Evolutionary conservation across 768 basidiomycete species (phyloP), one percentile per base, ranked within the genome.

Genomic region (Gloeophyllum trabeum): DNA sequence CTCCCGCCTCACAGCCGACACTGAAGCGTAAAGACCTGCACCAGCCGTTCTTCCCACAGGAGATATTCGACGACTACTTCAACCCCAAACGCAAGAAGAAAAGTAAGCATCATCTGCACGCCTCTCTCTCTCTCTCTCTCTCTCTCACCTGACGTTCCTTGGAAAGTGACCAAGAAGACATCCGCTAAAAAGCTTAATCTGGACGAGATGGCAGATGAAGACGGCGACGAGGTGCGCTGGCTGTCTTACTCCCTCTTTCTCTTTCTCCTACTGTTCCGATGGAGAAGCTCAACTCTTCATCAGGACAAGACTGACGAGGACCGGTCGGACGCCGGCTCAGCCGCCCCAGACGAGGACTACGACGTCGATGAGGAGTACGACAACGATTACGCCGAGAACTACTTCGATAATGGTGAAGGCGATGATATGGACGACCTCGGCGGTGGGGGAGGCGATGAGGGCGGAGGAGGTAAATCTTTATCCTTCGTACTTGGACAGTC

Each of bases 361-460:
- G 87, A 89, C 48, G 83, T 85, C 18, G 83, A 89, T 24, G 89
- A 93, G 57, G 87, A 89, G 51, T 88, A 90, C 53, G 88, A 90
- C 59, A 89, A 91, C 49, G 88, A 91, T 48, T 91, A 91, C 47
- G 87, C 81, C 2, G 82, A 84, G 47, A 87, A 91, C 55, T 90
- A 91, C 67, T 91, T 91, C 55, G 87, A 91, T 57, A 89, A 88
- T 42, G 87, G 87, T 14, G 87, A 89, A 59, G 79, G 69, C 3
- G 87, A 90, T 41, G 84, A 90, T 52, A 59, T 73, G 42, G 88
- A 91, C 51, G 80, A 87, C 51, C 58, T 85, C 18, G 85, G 81
- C 4, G 87, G 73, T 6, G 81, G 76, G 0, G 81, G 70, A 6
- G 83, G 71, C 3, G 84, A 73, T 14, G 82, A 72, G 30, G 81